phyloP scores from a whole-genome alignment of 495 filamentous ascomycete species.

The Bryoglossum gracile region DNA sequence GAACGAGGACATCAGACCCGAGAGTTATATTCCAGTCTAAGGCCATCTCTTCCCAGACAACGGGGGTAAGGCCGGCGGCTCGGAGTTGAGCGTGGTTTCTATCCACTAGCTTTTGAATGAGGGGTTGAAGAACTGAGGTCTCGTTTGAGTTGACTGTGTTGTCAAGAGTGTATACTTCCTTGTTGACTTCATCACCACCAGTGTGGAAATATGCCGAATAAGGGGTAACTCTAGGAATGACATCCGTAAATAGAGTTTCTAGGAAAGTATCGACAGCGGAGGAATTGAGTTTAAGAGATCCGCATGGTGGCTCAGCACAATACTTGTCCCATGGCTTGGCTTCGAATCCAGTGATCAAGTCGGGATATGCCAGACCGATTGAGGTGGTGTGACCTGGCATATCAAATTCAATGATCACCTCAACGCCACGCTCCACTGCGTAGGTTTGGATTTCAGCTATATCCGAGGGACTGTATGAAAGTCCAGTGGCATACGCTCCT shows the following conservation, averaged over 20 bases:
- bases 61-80: constrained; percentile 51
- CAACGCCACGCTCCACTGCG: constrained; percentile 57
- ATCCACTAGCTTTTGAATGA: constrained; percentile 66
- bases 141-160: constrained; percentile 57
- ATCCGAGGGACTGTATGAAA: constrained; percentile 57
- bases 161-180: constrained; percentile 65
- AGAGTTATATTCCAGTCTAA: constrained; percentile 67
- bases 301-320: constrained; percentile 68
- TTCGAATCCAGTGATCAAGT: constrained; percentile 67
- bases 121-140: constrained; percentile 51
- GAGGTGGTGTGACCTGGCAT: constrained; percentile 72
- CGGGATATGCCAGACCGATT: constrained; percentile 56
- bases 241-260: constrained; percentile 57
- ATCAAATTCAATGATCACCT: constrained; percentile 73
- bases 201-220: constrained; percentile 72
- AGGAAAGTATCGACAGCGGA: constrained; percentile 59
- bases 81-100: constrained; percentile 52
- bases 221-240: constrained; percentile 61
- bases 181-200: constrained; percentile 77
- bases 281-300: constrained; percentile 65
- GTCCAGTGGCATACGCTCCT: constrained; percentile 56
- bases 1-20: constrained; percentile 56
- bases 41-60: constrained; percentile 81
- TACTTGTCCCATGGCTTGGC: constrained; percentile 59
- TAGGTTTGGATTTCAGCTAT: constrained; percentile 58